These are phyloP conservation scores for Vicia sativa DNA, from an alignment of 306 rosid species.

Conservation along the genomic window DNA sequence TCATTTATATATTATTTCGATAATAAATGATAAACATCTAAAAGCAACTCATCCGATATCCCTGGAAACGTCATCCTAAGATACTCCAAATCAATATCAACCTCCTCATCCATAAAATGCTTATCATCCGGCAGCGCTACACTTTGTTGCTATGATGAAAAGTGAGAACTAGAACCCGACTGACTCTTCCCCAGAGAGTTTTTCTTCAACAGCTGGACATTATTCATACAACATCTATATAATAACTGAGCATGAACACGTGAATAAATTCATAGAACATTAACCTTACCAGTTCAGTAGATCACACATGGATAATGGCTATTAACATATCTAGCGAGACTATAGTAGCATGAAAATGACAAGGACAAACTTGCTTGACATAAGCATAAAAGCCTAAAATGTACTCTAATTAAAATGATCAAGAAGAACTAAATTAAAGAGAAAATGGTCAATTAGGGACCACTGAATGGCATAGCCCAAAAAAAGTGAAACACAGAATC, in stretches of 20 bases:
- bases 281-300: too few relatives aligned
- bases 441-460: not conserved
- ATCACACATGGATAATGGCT: too few relatives aligned
- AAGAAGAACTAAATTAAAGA: too few relatives aligned
- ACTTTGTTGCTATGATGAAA: conserved; percentile 48
- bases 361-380: too few relatives aligned
- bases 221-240: conserved; percentile 31
- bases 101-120: conserved; percentile 51
- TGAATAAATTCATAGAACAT: too few relatives aligned
- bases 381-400: too few relatives aligned
- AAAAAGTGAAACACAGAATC: not conserved
- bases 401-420: too few relatives aligned
- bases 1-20: too few relatives aligned
- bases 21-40: conserved; percentile 65
- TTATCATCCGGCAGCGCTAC: conserved; percentile 43
- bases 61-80: conserved; percentile 70
- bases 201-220: conserved; percentile 31
- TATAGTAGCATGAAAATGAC: too few relatives aligned
- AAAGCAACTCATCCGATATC: conserved; percentile 64
- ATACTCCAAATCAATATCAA: conserved; percentile 68
- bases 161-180: conserved; percentile 25
- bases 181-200: conserved; percentile 21
- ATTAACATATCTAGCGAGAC: too few relatives aligned
- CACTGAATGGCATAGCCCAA: not conserved
- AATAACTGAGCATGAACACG: too few relatives aligned